phyloP scores from a whole-genome alignment of 2,329 filamentous ascomycete genomes.

The Elsinoe arachidis region DNA sequence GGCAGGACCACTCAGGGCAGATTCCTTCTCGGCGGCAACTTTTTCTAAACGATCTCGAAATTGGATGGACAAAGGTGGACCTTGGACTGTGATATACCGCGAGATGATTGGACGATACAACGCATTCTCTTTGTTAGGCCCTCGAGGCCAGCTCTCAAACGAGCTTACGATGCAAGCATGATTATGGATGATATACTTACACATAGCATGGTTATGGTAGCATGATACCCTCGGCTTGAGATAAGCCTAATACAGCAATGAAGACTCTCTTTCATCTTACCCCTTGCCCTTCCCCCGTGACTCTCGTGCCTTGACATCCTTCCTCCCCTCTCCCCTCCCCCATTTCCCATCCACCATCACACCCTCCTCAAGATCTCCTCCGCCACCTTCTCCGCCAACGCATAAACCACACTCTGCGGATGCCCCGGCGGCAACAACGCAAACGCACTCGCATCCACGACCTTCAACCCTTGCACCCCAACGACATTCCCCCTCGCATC shows the following conservation, averaged over 20 bases:
- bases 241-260: neutral
- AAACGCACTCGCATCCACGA: conserved; percentile 29
- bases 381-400: conserved; percentile 20
- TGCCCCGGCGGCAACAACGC: conserved; percentile 19
- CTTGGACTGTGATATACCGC: too few species aligned
- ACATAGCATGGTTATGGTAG: neutral
- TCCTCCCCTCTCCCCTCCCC: neutral
- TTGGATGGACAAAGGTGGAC: neutral
- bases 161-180: neutral
- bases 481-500: conserved; percentile 24
- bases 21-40: neutral
- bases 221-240: neutral
- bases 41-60: neutral
- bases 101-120: neutral
- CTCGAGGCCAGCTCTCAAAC: neutral
- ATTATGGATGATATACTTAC: neutral
- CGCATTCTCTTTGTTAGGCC: neutral
- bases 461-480: conserved; percentile 23
- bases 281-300: neutral
- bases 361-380: neutral
- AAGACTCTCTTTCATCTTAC: too few species aligned
- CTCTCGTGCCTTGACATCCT: neutral
- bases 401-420: conserved; percentile 20
- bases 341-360: neutral
- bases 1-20: neutral